Percentiles rank a stretch among this genome's conserved stretches.
Conservation (phyloP, 495 filamentous ascomycete genomes). For the Xylaria scruposa region DNA sequence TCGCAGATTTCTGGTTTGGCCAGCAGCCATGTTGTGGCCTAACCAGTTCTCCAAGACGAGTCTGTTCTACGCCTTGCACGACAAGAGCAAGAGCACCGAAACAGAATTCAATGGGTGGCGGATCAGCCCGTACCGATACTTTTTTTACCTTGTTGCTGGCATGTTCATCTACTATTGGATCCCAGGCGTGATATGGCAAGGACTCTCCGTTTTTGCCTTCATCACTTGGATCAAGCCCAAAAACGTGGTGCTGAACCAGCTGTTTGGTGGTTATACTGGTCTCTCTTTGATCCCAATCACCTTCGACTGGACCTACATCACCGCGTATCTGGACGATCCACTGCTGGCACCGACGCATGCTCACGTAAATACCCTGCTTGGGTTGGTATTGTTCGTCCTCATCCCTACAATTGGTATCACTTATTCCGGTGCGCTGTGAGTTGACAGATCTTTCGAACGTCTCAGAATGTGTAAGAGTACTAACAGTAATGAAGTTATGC, state of each 20-base stretch:
- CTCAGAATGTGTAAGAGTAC: slow-evolving; percentile 20
- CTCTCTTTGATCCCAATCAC: slow-evolving; percentile 67
- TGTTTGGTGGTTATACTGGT: slow-evolving; percentile 67
- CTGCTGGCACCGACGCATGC: slow-evolving; percentile 63
- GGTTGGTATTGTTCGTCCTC: slow-evolving; percentile 60
- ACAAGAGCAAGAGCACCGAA: slow-evolving; percentile 59
- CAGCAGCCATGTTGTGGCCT: slow-evolving; percentile 71
- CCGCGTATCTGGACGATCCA: slow-evolving; percentile 63
- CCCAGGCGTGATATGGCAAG: slow-evolving; percentile 56
- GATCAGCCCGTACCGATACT: slow-evolving; percentile 65
- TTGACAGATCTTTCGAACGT: slow-evolving; percentile 43
- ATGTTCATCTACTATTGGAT: slow-evolving; percentile 71
- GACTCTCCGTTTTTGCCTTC: slow-evolving; percentile 57
- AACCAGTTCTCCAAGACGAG: slow-evolving; percentile 62
- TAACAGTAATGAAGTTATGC: slow-evolving; percentile 35
- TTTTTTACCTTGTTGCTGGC: slow-evolving; percentile 60
- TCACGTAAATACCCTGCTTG: slow-evolving; percentile 65
- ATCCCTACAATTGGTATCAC: slow-evolving; percentile 60
- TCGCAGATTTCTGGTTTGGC: slow-evolving; percentile 63
- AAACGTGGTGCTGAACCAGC: slow-evolving; percentile 66
- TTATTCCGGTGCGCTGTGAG: slow-evolving; percentile 58
- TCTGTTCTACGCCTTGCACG: slow-evolving; percentile 67
- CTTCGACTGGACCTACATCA: slow-evolving; percentile 70
- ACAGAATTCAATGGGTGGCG: slow-evolving; percentile 61
- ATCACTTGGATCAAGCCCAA: slow-evolving; percentile 60